These are phyloP conservation scores for Diplogelasinospora grovesii DNA, from an alignment of 495 filamentous ascomycete genomes.

Conservation along the genomic window DNA sequence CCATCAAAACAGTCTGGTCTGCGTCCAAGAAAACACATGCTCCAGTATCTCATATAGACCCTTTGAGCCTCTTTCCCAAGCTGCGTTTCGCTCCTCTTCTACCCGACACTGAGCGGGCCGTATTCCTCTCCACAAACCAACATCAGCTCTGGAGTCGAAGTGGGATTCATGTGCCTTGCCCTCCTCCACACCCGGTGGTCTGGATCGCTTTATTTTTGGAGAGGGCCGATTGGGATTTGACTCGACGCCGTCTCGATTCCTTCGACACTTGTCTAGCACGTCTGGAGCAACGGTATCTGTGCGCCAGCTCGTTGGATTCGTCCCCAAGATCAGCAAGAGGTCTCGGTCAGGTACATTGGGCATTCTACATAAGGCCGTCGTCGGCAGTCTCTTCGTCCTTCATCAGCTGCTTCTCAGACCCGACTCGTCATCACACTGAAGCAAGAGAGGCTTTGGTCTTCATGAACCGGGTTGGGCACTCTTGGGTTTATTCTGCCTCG, in stretches of 20 bases:
- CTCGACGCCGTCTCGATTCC: constrained; percentile 15
- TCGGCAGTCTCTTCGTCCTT: constrained; percentile 9
- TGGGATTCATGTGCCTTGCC: constrained; percentile 4
- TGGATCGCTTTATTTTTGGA: constrained; percentile 14
- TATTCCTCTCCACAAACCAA: constrained; percentile 5
- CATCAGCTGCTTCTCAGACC: too few species aligned
- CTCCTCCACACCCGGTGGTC: too few species aligned
- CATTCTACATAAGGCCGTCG: constrained; percentile 13
- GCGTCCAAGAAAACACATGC: not conserved
- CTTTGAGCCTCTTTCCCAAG: constrained; percentile 20
- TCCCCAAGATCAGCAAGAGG: constrained; percentile 10
- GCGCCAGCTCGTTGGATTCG: constrained; percentile 17
- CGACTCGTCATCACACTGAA: too few species aligned
- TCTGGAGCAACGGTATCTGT: constrained; percentile 14
- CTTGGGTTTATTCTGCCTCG: too few species aligned
- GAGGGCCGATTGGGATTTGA: constrained; percentile 12
- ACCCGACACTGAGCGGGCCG: too few species aligned
- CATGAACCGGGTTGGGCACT: too few species aligned
- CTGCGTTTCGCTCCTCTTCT: constrained; percentile 1
- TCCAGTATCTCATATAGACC: constrained; percentile 20
- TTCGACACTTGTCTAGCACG: constrained; percentile 14
- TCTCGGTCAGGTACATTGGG: constrained; percentile 10
- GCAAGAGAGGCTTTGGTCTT: too few species aligned
- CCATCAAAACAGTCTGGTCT: constrained; percentile 7
- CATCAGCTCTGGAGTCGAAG: not conserved